A percentile compares a stretch with the other conserved stretches of the same genome.
phyloP scores from a whole-genome alignment of 768 basidiomycete genomes.

The Trametes sanguinea region DNA sequence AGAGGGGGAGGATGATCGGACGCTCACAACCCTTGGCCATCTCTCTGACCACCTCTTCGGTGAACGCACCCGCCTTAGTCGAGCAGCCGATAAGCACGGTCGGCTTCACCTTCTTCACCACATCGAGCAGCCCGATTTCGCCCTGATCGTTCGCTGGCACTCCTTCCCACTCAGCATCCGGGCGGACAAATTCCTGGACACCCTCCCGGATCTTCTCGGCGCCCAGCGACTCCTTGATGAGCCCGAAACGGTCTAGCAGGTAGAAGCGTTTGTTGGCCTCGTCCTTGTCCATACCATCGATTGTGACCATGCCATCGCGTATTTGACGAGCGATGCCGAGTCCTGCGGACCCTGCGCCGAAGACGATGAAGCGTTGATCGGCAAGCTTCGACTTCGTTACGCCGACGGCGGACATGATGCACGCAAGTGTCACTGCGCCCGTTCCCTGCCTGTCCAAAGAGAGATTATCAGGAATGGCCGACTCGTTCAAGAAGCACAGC shows the following conservation, averaged over 20 bases:
- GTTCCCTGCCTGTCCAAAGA: constrained; percentile 60
- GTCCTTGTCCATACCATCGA: constrained; percentile 48
- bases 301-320: constrained; percentile 69
- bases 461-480: neutral
- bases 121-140: constrained; percentile 60
- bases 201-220: constrained; percentile 47
- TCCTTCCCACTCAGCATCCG: constrained; percentile 55
- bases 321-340: constrained; percentile 77
- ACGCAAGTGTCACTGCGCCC: constrained; percentile 72
- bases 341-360: constrained; percentile 82
- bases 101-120: constrained; percentile 70
- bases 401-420: constrained; percentile 66
- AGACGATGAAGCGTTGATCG: constrained; percentile 77
- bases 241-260: constrained; percentile 66
- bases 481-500: constrained; percentile 8
- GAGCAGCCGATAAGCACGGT: constrained; percentile 86
- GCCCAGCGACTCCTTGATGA: constrained; percentile 55
- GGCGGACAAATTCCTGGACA: constrained; percentile 55
- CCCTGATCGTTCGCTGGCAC: constrained; percentile 39
- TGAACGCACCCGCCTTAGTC: constrained; percentile 76
- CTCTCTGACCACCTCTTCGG: constrained; percentile 63
- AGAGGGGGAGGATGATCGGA: constrained; percentile 83
- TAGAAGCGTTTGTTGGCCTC: constrained; percentile 71
- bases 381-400: constrained; percentile 66
- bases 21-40: constrained; percentile 71